Evolutionary conservation across 768 basidiomycete genomes (phyloP).

Genomic region (Termitomyces heimii): DNA sequence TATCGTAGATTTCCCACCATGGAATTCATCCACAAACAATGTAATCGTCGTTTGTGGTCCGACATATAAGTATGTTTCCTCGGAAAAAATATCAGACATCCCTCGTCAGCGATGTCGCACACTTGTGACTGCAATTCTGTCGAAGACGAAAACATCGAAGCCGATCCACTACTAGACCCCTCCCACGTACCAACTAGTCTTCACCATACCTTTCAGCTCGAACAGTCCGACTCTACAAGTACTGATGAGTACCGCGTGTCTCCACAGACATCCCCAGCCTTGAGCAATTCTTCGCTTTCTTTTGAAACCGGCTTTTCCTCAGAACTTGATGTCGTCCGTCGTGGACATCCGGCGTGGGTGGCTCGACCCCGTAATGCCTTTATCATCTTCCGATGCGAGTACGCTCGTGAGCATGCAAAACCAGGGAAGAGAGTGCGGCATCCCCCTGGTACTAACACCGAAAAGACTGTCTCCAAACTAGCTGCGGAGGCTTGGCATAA

Average conservation of each 20-base stretch:
- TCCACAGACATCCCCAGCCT: slow-evolving; percentile 12
- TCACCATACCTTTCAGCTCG: not conserved
- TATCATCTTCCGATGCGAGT: slow-evolving; percentile 70
- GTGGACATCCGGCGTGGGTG: slow-evolving; percentile 50
- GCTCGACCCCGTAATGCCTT: slow-evolving; percentile 67
- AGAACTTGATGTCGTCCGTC: slow-evolving; percentile 24
- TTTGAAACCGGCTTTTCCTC: slow-evolving; percentile 14
- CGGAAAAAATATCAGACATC: slow-evolving; percentile 2
- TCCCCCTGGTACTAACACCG: slow-evolving; percentile 27
- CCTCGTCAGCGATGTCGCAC: slow-evolving; percentile 14
- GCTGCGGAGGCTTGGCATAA: slow-evolving; percentile 73
- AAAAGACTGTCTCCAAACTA: slow-evolving; percentile 66
- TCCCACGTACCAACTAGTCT: slow-evolving; percentile 7
- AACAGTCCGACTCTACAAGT: not conserved
- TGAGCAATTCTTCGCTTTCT: slow-evolving; percentile 19
- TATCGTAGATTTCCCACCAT: slow-evolving; percentile 9
- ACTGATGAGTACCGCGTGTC: not conserved
- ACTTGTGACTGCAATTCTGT: slow-evolving; percentile 27
- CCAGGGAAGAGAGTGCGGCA: slow-evolving; percentile 29
- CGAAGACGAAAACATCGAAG: slow-evolving; percentile 15
- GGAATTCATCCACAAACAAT: slow-evolving; percentile 9
- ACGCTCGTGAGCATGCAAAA: slow-evolving; percentile 39
- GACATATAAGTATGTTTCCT: slow-evolving; percentile 10
- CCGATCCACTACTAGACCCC: not conserved
- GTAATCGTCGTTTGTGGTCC: slow-evolving; percentile 9